Evolutionary conservation across 140 eudicot genomes (phyloP), one percentile per base, ranked within the genome.

Genomic region (Senecio squalidus): DNA sequence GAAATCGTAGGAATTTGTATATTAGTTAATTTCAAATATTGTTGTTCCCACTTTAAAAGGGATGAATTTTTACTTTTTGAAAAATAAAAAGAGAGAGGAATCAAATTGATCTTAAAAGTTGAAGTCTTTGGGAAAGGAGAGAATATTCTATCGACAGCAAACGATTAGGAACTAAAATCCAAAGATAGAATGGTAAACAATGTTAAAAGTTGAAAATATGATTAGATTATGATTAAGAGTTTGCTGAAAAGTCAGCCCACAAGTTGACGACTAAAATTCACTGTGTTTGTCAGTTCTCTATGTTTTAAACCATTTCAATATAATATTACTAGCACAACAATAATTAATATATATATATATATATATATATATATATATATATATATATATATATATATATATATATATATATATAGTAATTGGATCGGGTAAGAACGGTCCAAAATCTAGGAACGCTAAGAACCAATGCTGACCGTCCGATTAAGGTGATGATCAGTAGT

Each of bases 241-340:
- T 34, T 70, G 39, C 71, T 84, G 71, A 76, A 78, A 88, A 77
- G 95, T 84, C 97, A 89, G 95, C 97, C 81, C 95, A 72, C 82
- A 81, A 84, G 70, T 74, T 58, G 85, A 84, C 92, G 95, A 81
- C 90, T 48, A 84, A 89, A 82, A 89, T 89, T 89, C 94, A 89
- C 97, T 81, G 88, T 72, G 50, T 82, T 79, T 77, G 83, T 84
- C 94, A 76, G 84, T 72, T 74, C 20, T 16, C 78, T 84, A 81
- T 76, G 85, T 63, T 75, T 81, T 46, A 73, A n/a, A 60, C 74
- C 41, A 26, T n/a, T 55, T 5, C 23, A 31, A 44, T 18, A 13
- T 33, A 33, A 33, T 33, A 33, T 1, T 33, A 33, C 4, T 33
- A 8, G 10, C 13, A 33, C 13, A n/a, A n/a, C n/a, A n/a, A n/a